Percentiles rank a stretch among this genome's conserved stretches.
phyloP scores from a whole-genome alignment of 495 filamentous ascomycete species.

The Lichenothelia convexa region DNA sequence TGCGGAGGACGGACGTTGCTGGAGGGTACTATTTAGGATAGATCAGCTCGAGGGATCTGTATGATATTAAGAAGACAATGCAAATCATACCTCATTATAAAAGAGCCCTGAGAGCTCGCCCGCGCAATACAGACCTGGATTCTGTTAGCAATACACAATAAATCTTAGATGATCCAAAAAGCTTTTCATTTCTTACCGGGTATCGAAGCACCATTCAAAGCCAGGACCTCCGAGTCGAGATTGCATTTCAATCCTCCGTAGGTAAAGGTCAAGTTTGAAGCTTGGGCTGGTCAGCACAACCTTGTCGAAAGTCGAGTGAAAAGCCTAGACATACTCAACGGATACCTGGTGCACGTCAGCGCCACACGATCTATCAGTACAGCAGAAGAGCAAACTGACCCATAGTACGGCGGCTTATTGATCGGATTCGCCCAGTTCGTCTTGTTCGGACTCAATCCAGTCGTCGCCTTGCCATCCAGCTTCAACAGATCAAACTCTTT shows the following conservation, averaged over 20 bases:
- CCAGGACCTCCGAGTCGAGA: conserved; percentile 8
- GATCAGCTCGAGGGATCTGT: background rate
- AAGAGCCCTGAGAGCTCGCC: conserved; percentile 11
- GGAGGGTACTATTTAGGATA: conserved; percentile 9
- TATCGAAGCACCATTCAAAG: conserved; percentile 12
- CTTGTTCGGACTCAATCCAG: conserved; percentile 11
- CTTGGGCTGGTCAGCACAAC: background rate
- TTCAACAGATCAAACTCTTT: conserved; percentile 15
- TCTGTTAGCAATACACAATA: too few species aligned
- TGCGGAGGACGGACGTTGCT: conserved; percentile 9
- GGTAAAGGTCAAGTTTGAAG: conserved; percentile 4
- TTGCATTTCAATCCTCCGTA: conserved; percentile 14
- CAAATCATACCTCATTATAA: conserved; percentile 4
- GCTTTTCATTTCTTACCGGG: too few species aligned
- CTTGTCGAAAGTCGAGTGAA: background rate
- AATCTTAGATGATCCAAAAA: too few species aligned
- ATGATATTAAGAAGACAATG: background rate
- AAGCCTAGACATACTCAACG: background rate
- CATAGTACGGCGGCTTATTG: conserved; percentile 10
- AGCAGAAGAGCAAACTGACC: too few species aligned
- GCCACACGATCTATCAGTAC: conserved; percentile 6
- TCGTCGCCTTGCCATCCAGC: conserved; percentile 14
- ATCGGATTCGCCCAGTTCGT: conserved; percentile 15
- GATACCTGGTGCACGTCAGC: background rate
- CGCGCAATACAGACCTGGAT: background rate